Evolutionary conservation across 306 rosid species (phyloP).

Genomic region (Dicorynia guianensis): DNA sequence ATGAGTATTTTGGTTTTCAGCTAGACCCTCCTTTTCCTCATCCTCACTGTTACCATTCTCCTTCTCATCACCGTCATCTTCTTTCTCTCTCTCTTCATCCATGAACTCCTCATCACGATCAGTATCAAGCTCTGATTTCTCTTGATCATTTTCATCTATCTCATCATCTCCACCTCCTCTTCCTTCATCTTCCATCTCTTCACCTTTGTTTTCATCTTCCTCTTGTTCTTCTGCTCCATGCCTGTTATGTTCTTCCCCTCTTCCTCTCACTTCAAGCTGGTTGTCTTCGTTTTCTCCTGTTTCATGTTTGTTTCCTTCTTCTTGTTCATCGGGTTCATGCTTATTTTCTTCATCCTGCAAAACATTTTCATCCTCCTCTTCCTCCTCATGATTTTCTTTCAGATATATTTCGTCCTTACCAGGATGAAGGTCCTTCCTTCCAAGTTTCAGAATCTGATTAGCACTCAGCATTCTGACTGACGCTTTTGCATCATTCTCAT

Average conservation of each 20-base stretch:
- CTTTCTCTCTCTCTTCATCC: conserved; percentile 72
- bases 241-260: conserved; percentile 54
- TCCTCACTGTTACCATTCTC: conserved; percentile 50
- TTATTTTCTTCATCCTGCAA: conserved; percentile 63
- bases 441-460: conserved; percentile 58
- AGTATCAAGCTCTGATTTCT: conserved; percentile 58
- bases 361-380: conserved; percentile 69
- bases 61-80: conserved; percentile 53
- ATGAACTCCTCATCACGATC: conserved; percentile 63
- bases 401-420: conserved; percentile 47
- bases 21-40: conserved; percentile 57
- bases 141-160: conserved; percentile 78
- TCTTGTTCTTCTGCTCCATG: conserved; percentile 56
- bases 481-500: conserved; percentile 52
- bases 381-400: conserved; percentile 64
- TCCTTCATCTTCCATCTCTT: conserved; percentile 63
- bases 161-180: conserved; percentile 76
- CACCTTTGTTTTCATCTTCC: conserved; percentile 64
- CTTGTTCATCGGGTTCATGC: conserved; percentile 52
- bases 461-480: conserved; percentile 37
- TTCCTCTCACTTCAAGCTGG: conserved; percentile 47
- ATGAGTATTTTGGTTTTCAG: conserved; percentile 62
- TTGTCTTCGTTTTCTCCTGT: conserved; percentile 46
- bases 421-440: conserved; percentile 81
- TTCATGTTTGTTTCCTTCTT: conserved; percentile 46